These are phyloP conservation scores for Ophiocordyceps polyrhachis-furcata DNA, from an alignment of 2,329 filamentous ascomycete species.

Conservation along the genomic window DNA sequence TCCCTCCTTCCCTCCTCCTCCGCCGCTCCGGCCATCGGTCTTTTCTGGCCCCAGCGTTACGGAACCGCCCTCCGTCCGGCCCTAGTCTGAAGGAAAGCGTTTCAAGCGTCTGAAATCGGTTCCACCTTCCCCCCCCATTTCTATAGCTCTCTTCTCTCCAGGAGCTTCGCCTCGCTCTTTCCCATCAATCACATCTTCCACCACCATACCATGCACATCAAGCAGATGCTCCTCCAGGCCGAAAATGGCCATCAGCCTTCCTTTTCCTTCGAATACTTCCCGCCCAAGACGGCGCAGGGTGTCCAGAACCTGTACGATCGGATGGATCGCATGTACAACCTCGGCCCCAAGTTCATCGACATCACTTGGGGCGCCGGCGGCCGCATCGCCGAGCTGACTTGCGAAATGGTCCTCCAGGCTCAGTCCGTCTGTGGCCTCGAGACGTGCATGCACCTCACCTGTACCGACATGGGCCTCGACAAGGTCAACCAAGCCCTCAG, in stretches of 20 bases:
- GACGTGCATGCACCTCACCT: constrained; percentile 98
- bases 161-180: not conserved
- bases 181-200: not conserved
- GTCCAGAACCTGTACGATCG: constrained; percentile 98
- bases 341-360: constrained; percentile 91
- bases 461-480: constrained; percentile 89
- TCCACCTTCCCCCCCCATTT: too few relatives aligned
- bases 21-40: too few relatives aligned
- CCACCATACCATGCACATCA: constrained; percentile 92
- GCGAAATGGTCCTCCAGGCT: constrained; percentile 92
- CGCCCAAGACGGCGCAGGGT: constrained; percentile 90
- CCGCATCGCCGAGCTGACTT: constrained; percentile 75
- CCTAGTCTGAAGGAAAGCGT: too few relatives aligned
- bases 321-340: constrained; percentile 96
- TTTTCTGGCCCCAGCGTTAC: too few relatives aligned
- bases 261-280: constrained; percentile 99
- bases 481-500: constrained; percentile 80
- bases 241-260: constrained; percentile 63
- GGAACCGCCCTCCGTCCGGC: too few relatives aligned
- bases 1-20: too few relatives aligned
- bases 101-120: too few relatives aligned
- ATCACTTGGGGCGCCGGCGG: constrained; percentile 97
- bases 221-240: constrained; percentile 71
- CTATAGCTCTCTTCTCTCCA: too few relatives aligned
- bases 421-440: constrained; percentile 92